phyloP scores from a whole-genome alignment of 129 eudicot genomes.

The Tanacetum coccineum region DNA sequence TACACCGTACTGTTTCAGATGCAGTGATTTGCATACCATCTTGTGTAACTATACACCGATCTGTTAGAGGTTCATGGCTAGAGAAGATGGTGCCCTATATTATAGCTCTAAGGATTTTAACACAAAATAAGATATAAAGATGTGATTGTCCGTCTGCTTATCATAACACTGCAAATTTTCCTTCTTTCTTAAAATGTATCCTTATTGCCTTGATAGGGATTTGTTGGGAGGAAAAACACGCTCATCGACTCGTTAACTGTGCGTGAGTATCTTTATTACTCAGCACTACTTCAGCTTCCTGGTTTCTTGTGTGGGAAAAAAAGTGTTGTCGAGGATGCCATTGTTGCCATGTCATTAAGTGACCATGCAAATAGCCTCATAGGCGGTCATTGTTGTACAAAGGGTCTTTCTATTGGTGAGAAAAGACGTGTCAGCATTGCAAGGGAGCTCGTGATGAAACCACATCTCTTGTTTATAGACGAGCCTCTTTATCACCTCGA shows the following conservation, averaged over 20 bases:
- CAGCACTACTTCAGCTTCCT: slow-evolving; percentile 92
- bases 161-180: neutral
- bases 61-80: too few relatives aligned
- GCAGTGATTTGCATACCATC: too few relatives aligned
- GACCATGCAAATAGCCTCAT: slow-evolving; percentile 69
- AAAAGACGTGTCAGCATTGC: slow-evolving; percentile 85
- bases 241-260: slow-evolving; percentile 78
- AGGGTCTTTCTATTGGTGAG: slow-evolving; percentile 83
- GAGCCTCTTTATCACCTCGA: slow-evolving; percentile 95
- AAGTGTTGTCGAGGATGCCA: slow-evolving; percentile 79
- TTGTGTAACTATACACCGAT: too few relatives aligned
- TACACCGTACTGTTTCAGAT: neutral
- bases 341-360: slow-evolving; percentile 77
- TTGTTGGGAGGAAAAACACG: slow-evolving; percentile 59
- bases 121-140: neutral
- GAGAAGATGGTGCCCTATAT: neutral
- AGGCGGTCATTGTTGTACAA: slow-evolving; percentile 82
- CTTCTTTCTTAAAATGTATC: neutral
- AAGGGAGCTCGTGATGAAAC: slow-evolving; percentile 83
- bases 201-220: slow-evolving; percentile 32
- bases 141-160: neutral
- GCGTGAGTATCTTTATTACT: slow-evolving; percentile 80
- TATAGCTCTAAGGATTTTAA: neutral
- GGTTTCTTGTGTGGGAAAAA: slow-evolving; percentile 72
- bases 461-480: slow-evolving; percentile 69